Evolutionary conservation across 352 stramenopile species (phyloP).

Genomic region (Thraustochytrium sp.): DNA sequence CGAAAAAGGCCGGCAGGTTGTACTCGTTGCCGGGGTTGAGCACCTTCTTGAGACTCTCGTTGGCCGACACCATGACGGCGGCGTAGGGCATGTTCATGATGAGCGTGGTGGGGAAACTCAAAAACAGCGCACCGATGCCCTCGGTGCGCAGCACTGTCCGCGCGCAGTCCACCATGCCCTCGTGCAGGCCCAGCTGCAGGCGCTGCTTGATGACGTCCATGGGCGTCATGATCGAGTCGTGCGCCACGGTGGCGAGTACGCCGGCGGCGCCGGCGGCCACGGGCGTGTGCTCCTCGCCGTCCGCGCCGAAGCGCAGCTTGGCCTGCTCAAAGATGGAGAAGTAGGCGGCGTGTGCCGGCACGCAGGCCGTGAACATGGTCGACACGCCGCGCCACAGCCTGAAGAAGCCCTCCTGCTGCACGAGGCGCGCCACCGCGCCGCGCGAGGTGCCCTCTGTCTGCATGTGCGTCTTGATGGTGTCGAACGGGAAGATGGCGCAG

Average conservation of each 20-base stretch:
- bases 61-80: conserved; percentile 94
- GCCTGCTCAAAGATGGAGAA: conserved; percentile 84
- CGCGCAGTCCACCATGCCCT: conserved; percentile 78
- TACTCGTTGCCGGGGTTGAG: conserved; percentile 71
- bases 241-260: conserved; percentile 84
- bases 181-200: conserved; percentile 97
- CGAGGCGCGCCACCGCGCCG: not conserved
- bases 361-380: conserved; percentile 93
- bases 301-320: conserved; percentile 70
- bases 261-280: conserved; percentile 69
- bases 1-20: conserved; percentile 81
- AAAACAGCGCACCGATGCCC: conserved; percentile 69
- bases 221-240: conserved; percentile 97
- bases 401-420: conserved; percentile 51
- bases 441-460: conserved; percentile 67
- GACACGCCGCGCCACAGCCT: conserved; percentile 93
- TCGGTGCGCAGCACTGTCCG: conserved; percentile 59
- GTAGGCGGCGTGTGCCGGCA: conserved; percentile 88
- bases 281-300: conserved; percentile 54
- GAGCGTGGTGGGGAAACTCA: conserved; percentile 93
- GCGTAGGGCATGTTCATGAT: conserved; percentile 98
- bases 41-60: conserved; percentile 92
- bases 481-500: conserved; percentile 92
- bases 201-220: conserved; percentile 98
- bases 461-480: conserved; percentile 90